Evolutionary conservation across 73 alveolate species (phyloP).

Genomic region (Symbiodinium natans): DNA sequence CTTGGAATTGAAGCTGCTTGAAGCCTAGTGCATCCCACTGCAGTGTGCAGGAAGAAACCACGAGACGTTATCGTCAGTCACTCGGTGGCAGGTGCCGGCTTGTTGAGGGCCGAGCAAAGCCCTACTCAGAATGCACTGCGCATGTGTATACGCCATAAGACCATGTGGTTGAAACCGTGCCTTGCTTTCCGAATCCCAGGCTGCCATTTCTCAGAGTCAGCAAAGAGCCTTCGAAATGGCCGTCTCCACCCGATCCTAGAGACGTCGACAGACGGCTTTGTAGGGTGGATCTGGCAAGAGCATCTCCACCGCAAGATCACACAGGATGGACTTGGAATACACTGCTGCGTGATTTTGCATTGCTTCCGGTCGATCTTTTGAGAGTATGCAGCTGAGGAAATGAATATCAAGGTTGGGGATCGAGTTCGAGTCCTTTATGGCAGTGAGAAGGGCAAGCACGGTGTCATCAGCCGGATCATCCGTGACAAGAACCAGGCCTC

Average conservation of each 20-base stretch:
- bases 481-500: constrained; percentile 74
- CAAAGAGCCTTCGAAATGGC: constrained; percentile 82
- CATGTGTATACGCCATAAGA: background rate
- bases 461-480: constrained; percentile 88
- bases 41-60: constrained; percentile 36
- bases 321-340: background rate
- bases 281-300: constrained; percentile 44
- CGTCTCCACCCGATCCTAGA: constrained; percentile 44
- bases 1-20: background rate
- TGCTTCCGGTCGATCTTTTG: background rate
- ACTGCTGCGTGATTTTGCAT: background rate
- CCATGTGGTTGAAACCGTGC: background rate
- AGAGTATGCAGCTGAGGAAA: constrained; percentile 8
- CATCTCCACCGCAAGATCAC: background rate
- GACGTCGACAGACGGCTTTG: constrained; percentile 52
- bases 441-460: constrained; percentile 84
- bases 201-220: constrained; percentile 66
- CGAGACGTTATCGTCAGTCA: constrained; percentile 43
- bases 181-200: constrained; percentile 7
- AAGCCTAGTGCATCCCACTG: background rate
- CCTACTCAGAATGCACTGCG: no score
- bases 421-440: constrained; percentile 90
- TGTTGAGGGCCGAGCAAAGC: no score
- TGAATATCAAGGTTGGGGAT: constrained; percentile 73
- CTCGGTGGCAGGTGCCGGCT: no score